Percentiles rank a stretch among this genome's conserved stretches.
Conservation (phyloP, 2,329 filamentous ascomycete genomes). For the Cadophora sp. region DNA sequence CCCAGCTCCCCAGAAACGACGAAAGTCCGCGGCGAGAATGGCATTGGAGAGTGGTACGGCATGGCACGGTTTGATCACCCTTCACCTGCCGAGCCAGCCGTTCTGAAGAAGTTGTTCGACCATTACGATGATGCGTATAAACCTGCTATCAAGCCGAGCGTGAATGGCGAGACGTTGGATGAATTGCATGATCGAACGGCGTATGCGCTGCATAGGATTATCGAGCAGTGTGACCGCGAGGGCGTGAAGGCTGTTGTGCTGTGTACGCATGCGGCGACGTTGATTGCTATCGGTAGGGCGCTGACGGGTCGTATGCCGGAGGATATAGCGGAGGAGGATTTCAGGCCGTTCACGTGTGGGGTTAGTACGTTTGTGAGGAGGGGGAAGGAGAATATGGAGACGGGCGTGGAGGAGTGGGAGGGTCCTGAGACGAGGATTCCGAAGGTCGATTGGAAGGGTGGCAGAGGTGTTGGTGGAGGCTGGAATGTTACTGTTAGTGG, state of each 20-base stretch:
- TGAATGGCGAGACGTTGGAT: constrained; percentile 78
- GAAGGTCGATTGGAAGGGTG: constrained; percentile 60
- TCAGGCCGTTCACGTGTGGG: constrained; percentile 83
- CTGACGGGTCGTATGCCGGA: constrained; percentile 81
- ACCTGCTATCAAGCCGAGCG: constrained; percentile 70
- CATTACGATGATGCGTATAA: constrained; percentile 62
- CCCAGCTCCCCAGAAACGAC: constrained; percentile 38
- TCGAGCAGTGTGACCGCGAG: constrained; percentile 74
- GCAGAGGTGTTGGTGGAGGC: constrained; percentile 71
- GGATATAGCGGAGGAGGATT: constrained; percentile 77
- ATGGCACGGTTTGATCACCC: constrained; percentile 86
- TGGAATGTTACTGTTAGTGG: constrained; percentile 85
- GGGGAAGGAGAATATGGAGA: constrained; percentile 45
- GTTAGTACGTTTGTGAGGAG: constrained; percentile 71
- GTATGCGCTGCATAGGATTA: constrained; percentile 71
- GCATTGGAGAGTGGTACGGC: constrained; percentile 89
- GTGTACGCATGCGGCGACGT: constrained; percentile 86
- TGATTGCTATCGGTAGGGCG: constrained; percentile 85
- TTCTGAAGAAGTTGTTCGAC: constrained; percentile 73
- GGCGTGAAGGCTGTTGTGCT: constrained; percentile 76
- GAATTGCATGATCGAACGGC: constrained; percentile 83
- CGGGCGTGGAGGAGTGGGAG: constrained; percentile 50
- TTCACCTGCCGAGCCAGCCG: constrained; percentile 68
- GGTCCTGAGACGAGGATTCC: constrained; percentile 48
- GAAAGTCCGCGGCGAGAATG: constrained; percentile 61